Evolutionary conservation across 1,284 basidiomycete species (phyloP).

Genomic region (Cutaneotrichosporon mucoides): DNA sequence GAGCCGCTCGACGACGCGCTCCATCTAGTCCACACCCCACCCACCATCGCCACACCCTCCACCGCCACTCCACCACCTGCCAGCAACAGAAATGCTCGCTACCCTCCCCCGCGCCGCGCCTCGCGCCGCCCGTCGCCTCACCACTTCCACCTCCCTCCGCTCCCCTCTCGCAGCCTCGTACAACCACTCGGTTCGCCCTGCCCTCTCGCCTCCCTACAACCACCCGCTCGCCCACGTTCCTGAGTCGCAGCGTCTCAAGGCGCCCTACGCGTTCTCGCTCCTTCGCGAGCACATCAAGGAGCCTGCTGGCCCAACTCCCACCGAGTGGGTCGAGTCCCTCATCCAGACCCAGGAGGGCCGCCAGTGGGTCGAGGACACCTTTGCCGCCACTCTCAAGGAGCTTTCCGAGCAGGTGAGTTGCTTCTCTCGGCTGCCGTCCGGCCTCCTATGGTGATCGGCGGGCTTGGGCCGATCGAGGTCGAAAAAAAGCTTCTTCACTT

Average conservation of each 20-base stretch:
- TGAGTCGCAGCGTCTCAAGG: slow-evolving; percentile 11
- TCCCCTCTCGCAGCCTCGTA: slow-evolving; percentile 20
- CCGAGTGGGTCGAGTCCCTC: slow-evolving; percentile 12
- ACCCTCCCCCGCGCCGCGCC: slow-evolving; percentile 15
- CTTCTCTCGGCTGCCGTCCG: too few species aligned
- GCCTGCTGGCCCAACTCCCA: slow-evolving; percentile 1
- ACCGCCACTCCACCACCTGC: background rate
- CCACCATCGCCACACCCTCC: background rate
- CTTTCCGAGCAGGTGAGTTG: slow-evolving; percentile 14
- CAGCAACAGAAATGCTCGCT: slow-evolving; percentile 13
- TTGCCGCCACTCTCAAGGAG: slow-evolving; percentile 12
- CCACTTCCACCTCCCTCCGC: slow-evolving; percentile 13
- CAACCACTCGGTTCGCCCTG: slow-evolving; percentile 13
- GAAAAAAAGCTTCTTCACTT: background rate
- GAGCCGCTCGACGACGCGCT: too few species aligned
- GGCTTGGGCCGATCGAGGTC: background rate
- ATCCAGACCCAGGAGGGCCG: slow-evolving; percentile 12
- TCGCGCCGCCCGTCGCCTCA: slow-evolving; percentile 19
- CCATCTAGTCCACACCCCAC: background rate
- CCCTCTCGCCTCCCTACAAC: slow-evolving; percentile 19
- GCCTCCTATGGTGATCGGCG: too few species aligned
- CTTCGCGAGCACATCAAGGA: slow-evolving; percentile 1
- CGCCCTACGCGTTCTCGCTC: slow-evolving; percentile 17
- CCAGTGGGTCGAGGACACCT: slow-evolving; percentile 14
- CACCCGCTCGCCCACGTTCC: slow-evolving; percentile 9